A percentile compares a stretch with the other conserved stretches of the same genome.
These are phyloP conservation scores for Fusarium coicis DNA, from an alignment of 2,329 filamentous ascomycete species.

Conservation along the genomic window DNA sequence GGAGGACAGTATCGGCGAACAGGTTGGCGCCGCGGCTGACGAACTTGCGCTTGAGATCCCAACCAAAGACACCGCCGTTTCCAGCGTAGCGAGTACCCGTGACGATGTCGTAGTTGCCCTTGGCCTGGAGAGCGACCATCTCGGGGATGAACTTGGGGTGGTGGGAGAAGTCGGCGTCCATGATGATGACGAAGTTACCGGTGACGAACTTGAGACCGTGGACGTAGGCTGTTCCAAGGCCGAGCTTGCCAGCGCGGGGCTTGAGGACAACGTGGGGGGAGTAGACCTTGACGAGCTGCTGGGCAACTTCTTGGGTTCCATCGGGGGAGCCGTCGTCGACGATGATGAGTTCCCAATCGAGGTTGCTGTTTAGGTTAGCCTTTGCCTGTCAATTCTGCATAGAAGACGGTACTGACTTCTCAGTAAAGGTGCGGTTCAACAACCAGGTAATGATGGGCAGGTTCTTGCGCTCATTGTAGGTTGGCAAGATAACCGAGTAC, in stretches of 20 bases:
- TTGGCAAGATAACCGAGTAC: conserved; percentile 97
- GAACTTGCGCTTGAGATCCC: conserved; percentile 92
- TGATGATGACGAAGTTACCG: conserved; percentile 98
- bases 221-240: conserved; percentile 96
- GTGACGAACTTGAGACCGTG: conserved; percentile 90
- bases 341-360: conserved; percentile 98
- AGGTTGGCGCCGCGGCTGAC: conserved; percentile 90
- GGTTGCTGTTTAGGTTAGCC: conserved; percentile 66
- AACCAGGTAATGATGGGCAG: conserved; percentile 96
- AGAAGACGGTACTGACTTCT: conserved; percentile 68
- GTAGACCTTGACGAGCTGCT: conserved; percentile 91
- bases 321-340: conserved; percentile 98
- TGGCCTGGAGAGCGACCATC: conserved; percentile 87
- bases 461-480: conserved; percentile 98
- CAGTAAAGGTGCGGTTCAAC: conserved; percentile 89
- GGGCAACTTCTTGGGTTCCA: conserved; percentile 89
- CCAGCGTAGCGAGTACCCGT: conserved; percentile 95
- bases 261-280: conserved; percentile 82
- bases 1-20: conserved; percentile 92
- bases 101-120: conserved; percentile 90
- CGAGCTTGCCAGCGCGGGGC: conserved; percentile 91
- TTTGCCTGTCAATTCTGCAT: neutral
- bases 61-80: conserved; percentile 90
- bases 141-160: conserved; percentile 98
- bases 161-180: conserved; percentile 99